These are phyloP conservation scores for Suillus americanus DNA, from an alignment of 768 basidiomycete genomes.

Conservation along the genomic window DNA sequence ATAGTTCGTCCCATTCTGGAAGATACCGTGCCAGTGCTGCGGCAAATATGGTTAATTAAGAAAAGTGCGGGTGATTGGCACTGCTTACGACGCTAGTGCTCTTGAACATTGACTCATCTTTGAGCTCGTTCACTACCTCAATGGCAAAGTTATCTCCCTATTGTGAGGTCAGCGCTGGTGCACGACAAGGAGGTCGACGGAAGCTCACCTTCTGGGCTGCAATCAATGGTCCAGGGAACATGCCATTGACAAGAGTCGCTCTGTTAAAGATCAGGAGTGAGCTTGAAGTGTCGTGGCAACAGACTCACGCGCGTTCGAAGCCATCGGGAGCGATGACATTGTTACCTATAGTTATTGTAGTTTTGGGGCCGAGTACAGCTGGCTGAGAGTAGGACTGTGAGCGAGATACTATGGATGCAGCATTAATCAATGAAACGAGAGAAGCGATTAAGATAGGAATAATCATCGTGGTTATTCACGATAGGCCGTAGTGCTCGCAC, in stretches of 20 bases:
- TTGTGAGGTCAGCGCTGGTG: constrained; percentile 13
- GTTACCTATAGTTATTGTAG: constrained; percentile 38
- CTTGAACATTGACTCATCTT: constrained; percentile 46
- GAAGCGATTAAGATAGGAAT: constrained; percentile 9
- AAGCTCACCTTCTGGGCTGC: constrained; percentile 32
- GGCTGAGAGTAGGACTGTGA: constrained; percentile 3
- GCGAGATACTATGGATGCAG: constrained; percentile 21
- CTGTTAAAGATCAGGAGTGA: constrained; percentile 20
- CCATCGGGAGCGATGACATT: constrained; percentile 47
- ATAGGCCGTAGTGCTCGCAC: background rate
- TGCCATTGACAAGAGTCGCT: constrained; percentile 41
- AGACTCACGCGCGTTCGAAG: constrained; percentile 37
- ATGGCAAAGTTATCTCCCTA: constrained; percentile 39
- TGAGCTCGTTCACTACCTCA: constrained; percentile 45
- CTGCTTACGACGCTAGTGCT: constrained; percentile 49
- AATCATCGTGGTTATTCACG: constrained; percentile 14
- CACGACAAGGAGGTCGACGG: background rate
- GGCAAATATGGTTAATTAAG: background rate
- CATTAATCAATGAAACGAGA: constrained; percentile 9
- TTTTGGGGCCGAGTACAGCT: constrained; percentile 16
- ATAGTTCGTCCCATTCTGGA: constrained; percentile 41
- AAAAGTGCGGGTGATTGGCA: background rate
- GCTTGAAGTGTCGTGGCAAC: background rate
- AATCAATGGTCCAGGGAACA: constrained; percentile 47
- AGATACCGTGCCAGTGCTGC: constrained; percentile 59